Base-by-base conservation (phyloP, 1,284 basidiomycete genomes). In the Cryptococcus deneoformans region DNA sequence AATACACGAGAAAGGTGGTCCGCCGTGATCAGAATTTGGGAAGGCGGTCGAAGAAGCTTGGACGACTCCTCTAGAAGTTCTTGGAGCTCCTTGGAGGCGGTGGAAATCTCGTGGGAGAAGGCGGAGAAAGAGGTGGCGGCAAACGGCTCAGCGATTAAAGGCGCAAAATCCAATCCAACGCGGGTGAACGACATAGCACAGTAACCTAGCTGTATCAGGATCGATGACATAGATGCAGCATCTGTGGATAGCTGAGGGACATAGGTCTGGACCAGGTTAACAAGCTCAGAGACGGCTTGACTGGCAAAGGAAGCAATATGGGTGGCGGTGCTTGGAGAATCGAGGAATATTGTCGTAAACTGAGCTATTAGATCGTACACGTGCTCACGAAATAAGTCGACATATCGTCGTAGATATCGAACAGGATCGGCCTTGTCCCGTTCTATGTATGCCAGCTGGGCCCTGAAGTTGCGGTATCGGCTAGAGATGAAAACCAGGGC, bases 301-400 rank as follows among this genome's bases (percentile, higher is more conserved):
- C 78, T 73, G 20, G 82, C 73, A 64, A 81, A 81, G 6, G 85
- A 78, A 4, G 85, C 82, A 57, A 91, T 81, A 8, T 67, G 57
- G 2, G 59, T 52, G 43, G 38, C 37, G 4, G 58, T 36, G 2
- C 46, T 43, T 11, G 51, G 50, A 3, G 64, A 50, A n/a, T 56
- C 56, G 38, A 77, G 61, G 77, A 98, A 97, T 60, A 97, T 91
- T 43, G 91, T 87, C 2, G 87, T 84, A 68, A 87, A 96, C 74
- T 96, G 92, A 14, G 87, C 88, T 63, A 95, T 83, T 65, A 94
- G 86, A 72, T 98, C 93, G 75, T 93, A 89, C 29, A 93, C 87
- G 53, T 90, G 86, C 77, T 97, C 93, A 50, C 93, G 82, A 87
- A 93, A 97, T 7, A 87, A 78, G 70, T 96, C 94, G 64, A 95